Evolutionary conservation across 495 filamentous ascomycete genomes (phyloP).

Genomic region (Penicillium soppii): DNA sequence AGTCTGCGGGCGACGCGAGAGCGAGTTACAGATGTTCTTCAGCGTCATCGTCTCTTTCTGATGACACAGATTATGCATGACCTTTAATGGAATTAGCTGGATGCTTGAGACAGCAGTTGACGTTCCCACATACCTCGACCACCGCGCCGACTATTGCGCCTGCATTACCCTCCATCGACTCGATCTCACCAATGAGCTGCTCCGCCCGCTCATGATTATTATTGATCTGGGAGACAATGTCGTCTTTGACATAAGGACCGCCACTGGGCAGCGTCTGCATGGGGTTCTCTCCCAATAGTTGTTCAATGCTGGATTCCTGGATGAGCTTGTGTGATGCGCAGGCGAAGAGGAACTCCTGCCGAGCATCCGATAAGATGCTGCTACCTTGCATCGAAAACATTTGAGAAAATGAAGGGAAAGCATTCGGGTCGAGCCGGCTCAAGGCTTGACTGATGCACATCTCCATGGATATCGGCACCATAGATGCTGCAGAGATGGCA

Average conservation of each 20-base stretch:
- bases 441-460: constrained; percentile 79
- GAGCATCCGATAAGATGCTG: constrained; percentile 75
- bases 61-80: constrained; percentile 73
- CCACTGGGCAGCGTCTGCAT: constrained; percentile 76
- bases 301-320: constrained; percentile 72
- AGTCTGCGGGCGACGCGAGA: constrained; percentile 73
- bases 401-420: constrained; percentile 76
- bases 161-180: constrained; percentile 93
- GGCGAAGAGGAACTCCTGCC: constrained; percentile 89
- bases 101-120: neutral
- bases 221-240: constrained; percentile 71
- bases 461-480: constrained; percentile 67
- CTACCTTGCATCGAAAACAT: constrained; percentile 77
- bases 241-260: constrained; percentile 73
- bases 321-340: constrained; percentile 85
- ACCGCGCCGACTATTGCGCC: constrained; percentile 83
- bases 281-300: constrained; percentile 79
- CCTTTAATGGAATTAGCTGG: constrained; percentile 42
- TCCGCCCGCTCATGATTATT: constrained; percentile 70
- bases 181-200: constrained; percentile 73
- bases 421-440: constrained; percentile 69
- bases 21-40: constrained; percentile 75
- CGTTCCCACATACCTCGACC: constrained; percentile 58
- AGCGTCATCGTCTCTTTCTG: constrained; percentile 90
- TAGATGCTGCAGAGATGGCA: constrained; percentile 58